phyloP scores from a whole-genome alignment of 768 basidiomycete genomes.

The button mushroom (Agaricus bisporus) region DNA sequence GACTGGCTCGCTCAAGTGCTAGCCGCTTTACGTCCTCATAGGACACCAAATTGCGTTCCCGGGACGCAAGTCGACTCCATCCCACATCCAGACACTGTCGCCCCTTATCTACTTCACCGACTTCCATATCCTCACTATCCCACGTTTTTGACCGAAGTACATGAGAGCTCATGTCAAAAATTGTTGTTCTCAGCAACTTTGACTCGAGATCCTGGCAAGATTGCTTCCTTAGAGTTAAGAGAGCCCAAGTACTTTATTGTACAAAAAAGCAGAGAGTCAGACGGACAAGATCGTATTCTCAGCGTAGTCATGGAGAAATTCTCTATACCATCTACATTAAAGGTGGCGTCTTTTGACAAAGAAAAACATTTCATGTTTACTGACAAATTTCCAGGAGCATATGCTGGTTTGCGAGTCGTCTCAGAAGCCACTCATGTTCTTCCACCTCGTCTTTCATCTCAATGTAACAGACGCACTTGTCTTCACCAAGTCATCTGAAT shows the following conservation, averaged over 20 bases:
- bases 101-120: constrained; percentile 51
- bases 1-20: constrained; percentile 89
- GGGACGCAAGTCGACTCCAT: background rate
- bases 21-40: constrained; percentile 49
- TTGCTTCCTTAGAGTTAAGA: constrained; percentile 72
- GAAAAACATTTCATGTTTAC: background rate
- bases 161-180: constrained; percentile 78
- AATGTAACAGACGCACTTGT: constrained; percentile 69
- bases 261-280: constrained; percentile 39
- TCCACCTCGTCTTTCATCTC: constrained; percentile 70
- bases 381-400: constrained; percentile 53
- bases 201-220: constrained; percentile 90
- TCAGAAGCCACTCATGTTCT: constrained; percentile 84
- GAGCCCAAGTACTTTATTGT: constrained; percentile 88
- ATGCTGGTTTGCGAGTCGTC: constrained; percentile 77
- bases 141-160: constrained; percentile 52
- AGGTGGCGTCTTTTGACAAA: constrained; percentile 30
- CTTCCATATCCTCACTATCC: constrained; percentile 32
- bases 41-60: background rate
- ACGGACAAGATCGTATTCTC: constrained; percentile 31
- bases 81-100: constrained; percentile 46
- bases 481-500: constrained; percentile 97
- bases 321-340: constrained; percentile 74
- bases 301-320: constrained; percentile 70
- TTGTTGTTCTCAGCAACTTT: constrained; percentile 95